Evolutionary conservation across 352 stramenopile genomes (phyloP).

Genomic region (Thraustochytrium striatum): DNA sequence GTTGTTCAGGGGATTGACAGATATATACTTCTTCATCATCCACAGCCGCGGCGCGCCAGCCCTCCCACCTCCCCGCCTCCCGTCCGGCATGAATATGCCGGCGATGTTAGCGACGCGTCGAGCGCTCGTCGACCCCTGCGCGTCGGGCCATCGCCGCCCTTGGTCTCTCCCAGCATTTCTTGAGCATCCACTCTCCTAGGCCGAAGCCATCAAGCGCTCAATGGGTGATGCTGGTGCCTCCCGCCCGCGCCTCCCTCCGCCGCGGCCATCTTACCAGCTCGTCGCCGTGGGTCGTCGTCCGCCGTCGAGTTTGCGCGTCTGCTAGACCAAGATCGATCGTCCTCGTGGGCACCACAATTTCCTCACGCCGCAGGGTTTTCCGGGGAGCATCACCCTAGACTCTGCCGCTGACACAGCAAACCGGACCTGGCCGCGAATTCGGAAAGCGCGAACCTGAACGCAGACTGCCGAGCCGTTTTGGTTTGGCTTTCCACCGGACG

Average conservation of each 20-base stretch:
- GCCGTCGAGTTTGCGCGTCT: background rate
- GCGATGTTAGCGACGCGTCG: background rate
- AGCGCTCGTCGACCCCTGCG: background rate
- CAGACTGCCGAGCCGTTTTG: background rate
- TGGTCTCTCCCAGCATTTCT: slow-evolving; percentile 27
- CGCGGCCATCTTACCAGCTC: background rate
- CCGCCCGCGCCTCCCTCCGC: background rate
- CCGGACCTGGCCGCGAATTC: background rate
- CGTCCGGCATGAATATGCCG: background rate
- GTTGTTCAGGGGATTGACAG: slow-evolving; percentile 36
- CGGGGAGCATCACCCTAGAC: background rate
- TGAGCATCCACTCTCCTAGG: slow-evolving; percentile 11
- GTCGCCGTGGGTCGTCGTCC: background rate
- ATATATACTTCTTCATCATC: slow-evolving; percentile 16
- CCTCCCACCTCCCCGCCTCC: background rate
- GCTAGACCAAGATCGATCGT: background rate
- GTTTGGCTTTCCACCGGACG: too few relatives aligned
- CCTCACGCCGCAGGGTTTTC: background rate
- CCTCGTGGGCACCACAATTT: background rate
- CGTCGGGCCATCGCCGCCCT: slow-evolving; percentile 20
- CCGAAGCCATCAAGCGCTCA: slow-evolving; percentile 29
- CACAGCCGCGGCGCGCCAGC: background rate
- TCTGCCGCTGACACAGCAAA: background rate
- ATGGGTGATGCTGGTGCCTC: slow-evolving; percentile 1
- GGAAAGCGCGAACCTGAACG: background rate